Conservation (phyloP, 768 basidiomycete species). For the button mushroom (Agaricus bisporus) region DNA sequence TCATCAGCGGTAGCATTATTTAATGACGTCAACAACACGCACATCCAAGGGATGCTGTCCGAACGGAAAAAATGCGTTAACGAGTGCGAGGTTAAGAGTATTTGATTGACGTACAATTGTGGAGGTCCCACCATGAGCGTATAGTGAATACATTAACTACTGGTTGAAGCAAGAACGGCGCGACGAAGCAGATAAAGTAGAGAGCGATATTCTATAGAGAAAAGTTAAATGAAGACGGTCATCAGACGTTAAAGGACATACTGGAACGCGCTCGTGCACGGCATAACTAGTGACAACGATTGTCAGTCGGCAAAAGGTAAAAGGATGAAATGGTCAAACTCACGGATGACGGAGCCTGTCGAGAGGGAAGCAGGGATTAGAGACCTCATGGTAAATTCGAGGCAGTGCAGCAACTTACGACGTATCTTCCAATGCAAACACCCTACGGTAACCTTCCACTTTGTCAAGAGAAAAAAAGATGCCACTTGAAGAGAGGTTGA, state of each 20-base stretch:
- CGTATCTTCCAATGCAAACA: conserved; percentile 74
- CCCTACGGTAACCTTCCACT: conserved; percentile 68
- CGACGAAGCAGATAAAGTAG: conserved; percentile 47
- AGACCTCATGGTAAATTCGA: not conserved
- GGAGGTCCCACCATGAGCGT: conserved; percentile 86
- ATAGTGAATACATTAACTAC: conserved; percentile 66
- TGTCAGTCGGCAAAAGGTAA: not conserved
- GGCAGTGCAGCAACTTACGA: conserved; percentile 41
- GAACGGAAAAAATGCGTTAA: not conserved
- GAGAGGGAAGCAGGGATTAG: conserved; percentile 13
- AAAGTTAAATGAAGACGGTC: not conserved
- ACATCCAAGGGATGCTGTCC: conserved; percentile 38
- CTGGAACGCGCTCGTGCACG: conserved; percentile 73
- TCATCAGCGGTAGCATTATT: conserved; percentile 5
- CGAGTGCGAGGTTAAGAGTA: not conserved
- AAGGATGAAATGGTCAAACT: conserved; percentile 14
- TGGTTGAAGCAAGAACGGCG: conserved; percentile 67
- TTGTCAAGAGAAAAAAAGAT: conserved; percentile 57
- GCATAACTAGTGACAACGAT: conserved; percentile 44
- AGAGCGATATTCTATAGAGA: conserved; percentile 37
- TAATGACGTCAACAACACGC: conserved; percentile 11
- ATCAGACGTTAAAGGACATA: conserved; percentile 25
- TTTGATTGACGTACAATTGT: conserved; percentile 44
- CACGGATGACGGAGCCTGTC: conserved; percentile 36
- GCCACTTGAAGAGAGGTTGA: conserved; percentile 30